A percentile compares a stretch with the other conserved stretches of the same genome.
These are phyloP conservation scores for Orychophragmus violaceus DNA, from an alignment of 345 rosid genomes.

Conservation along the genomic window DNA sequence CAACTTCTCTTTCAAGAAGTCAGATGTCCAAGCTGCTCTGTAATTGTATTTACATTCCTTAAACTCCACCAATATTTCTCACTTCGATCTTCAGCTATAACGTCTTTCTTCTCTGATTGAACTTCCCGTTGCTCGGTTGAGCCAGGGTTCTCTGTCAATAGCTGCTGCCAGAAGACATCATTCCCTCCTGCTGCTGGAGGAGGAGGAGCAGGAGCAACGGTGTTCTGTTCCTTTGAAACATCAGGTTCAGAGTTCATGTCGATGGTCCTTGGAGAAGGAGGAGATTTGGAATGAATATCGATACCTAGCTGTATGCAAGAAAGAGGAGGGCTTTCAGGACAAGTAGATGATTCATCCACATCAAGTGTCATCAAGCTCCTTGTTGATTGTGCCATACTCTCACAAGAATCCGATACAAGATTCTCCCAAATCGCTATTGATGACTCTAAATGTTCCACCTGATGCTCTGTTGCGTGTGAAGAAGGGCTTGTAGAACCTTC, in stretches of 20 bases:
- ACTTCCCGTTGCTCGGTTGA: slow-evolving; percentile 57
- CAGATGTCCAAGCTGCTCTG: slow-evolving; percentile 82
- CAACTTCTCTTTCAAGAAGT: slow-evolving; percentile 73
- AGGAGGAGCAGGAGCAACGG: neutral
- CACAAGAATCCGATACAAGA: slow-evolving; percentile 41
- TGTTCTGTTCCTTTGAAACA: slow-evolving; percentile 27
- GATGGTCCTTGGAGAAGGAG: slow-evolving; percentile 35
- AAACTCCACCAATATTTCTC: slow-evolving; percentile 60
- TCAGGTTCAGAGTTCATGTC: slow-evolving; percentile 83
- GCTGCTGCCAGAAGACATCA: slow-evolving; percentile 92
- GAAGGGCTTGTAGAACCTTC: slow-evolving; percentile 33
- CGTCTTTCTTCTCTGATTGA: slow-evolving; percentile 62
- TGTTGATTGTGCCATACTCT: slow-evolving; percentile 26
- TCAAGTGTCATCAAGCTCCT: slow-evolving; percentile 41
- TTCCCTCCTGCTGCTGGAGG: slow-evolving; percentile 55
- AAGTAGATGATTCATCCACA: slow-evolving; percentile 66
- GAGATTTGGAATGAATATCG: slow-evolving; percentile 49
- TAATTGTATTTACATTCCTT: slow-evolving; percentile 60
- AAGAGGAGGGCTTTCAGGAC: slow-evolving; percentile 62
- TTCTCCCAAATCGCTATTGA: slow-evolving; percentile 79
- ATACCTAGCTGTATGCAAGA: slow-evolving; percentile 48
- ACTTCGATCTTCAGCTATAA: slow-evolving; percentile 9
- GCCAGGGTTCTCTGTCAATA: slow-evolving; percentile 91
- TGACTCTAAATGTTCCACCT: slow-evolving; percentile 57
- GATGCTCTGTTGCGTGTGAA: slow-evolving; percentile 40